Percentiles rank a stretch among this genome's conserved stretches.
Conservation (phyloP, 2,329 filamentous ascomycete species). For the Pseudogymnoascus sp. region DNA sequence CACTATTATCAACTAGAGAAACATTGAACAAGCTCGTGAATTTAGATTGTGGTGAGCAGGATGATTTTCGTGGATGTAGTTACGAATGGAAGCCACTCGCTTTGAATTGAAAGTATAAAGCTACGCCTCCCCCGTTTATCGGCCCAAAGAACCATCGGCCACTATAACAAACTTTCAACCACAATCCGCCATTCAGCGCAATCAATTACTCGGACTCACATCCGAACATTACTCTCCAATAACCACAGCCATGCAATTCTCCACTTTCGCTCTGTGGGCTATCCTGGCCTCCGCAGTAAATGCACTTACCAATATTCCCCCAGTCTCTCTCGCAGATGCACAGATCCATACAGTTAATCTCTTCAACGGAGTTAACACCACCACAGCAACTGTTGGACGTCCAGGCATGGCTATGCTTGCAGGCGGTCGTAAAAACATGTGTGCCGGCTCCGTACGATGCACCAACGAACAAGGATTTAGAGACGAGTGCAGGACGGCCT, state of each 20-base stretch:
- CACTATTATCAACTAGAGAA: neutral
- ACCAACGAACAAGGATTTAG: neutral
- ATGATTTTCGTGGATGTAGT: neutral
- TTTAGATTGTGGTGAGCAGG: neutral
- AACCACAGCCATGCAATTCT: neutral
- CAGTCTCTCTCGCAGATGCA: neutral
- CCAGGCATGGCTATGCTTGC: neutral
- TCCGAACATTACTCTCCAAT: neutral
- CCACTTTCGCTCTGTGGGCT: neutral
- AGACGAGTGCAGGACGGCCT: neutral
- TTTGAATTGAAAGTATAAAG: neutral
- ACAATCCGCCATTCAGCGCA: neutral
- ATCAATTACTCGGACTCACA: neutral
- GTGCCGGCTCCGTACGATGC: neutral
- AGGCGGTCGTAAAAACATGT: neutral
- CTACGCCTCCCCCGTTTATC: neutral
- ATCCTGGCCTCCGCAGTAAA: neutral
- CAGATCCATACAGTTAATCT: neutral
- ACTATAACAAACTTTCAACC: neutral
- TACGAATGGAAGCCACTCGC: neutral
- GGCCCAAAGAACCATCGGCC: neutral
- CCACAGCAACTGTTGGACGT: neutral
- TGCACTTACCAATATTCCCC: neutral
- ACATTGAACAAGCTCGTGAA: neutral
- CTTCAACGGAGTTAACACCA: neutral